Conservation (phyloP, 2,329 filamentous ascomycete species). For the Aureobasidium sp. region DNA sequence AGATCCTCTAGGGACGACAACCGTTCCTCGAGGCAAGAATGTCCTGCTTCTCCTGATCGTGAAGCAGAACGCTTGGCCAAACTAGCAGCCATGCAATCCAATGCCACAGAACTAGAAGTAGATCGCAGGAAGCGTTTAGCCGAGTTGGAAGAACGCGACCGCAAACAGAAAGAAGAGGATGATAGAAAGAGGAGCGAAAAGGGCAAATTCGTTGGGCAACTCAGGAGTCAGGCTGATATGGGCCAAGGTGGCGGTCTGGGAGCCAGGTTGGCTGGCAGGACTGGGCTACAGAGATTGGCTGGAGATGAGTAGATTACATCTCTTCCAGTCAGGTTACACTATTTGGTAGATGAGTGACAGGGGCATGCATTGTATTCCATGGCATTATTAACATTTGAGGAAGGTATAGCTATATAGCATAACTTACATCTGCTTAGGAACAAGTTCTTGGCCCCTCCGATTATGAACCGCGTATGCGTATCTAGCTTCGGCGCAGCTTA, state of each 20-base stretch:
- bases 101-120: conserved; percentile 54
- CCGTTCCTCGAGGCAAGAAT: not conserved
- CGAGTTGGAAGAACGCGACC: conserved; percentile 58
- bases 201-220: conserved; percentile 27
- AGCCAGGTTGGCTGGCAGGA: conserved; percentile 13
- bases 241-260: conserved; percentile 11
- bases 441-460: not conserved
- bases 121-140: conserved; percentile 61
- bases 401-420: not conserved
- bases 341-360: not conserved
- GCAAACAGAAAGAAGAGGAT: conserved; percentile 56
- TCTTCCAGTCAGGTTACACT: not conserved
- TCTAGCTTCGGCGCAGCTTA: too few species aligned
- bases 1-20: not conserved
- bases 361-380: too few species aligned
- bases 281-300: conserved; percentile 11
- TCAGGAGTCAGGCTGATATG: conserved; percentile 25
- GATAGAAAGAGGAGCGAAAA: conserved; percentile 37
- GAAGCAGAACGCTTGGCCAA: conserved; percentile 28
- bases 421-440: not conserved
- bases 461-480: too few species aligned
- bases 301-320: conserved; percentile 1
- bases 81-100: conserved; percentile 33
- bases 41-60: conserved; percentile 14
- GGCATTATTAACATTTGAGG: not conserved